Evolutionary conservation across 768 basidiomycete species (phyloP).

Genomic region (Kwoniella heveanensis): DNA sequence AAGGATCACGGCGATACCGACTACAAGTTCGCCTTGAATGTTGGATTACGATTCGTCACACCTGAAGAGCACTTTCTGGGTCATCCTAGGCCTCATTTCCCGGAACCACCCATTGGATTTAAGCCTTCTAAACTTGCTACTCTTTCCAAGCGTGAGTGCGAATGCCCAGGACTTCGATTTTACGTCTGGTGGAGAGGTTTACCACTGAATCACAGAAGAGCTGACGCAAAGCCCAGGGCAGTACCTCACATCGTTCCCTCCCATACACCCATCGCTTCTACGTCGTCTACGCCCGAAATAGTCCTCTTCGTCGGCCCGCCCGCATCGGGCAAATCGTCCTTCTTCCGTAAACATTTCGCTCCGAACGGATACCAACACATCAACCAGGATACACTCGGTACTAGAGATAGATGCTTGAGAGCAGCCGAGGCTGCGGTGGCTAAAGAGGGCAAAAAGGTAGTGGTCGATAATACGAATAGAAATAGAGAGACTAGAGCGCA

Average conservation of each 20-base stretch:
- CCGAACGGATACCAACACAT: conserved; percentile 73
- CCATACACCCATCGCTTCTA: conserved; percentile 54
- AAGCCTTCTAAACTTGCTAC: conserved; percentile 60
- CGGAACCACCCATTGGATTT: conserved; percentile 69
- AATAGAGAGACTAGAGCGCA: conserved; percentile 67
- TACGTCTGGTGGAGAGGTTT: too few relatives aligned
- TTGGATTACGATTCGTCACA: conserved; percentile 72
- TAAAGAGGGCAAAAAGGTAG: conserved; percentile 66
- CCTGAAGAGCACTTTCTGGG: conserved; percentile 87
- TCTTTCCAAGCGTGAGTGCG: conserved; percentile 50
- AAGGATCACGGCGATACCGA: conserved; percentile 80
- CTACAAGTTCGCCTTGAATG: conserved; percentile 79
- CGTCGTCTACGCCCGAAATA: conserved; percentile 57
- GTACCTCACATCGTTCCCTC: conserved; percentile 60
- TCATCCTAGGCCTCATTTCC: conserved; percentile 53
- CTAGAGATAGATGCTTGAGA: conserved; percentile 73
- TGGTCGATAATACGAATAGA: conserved; percentile 93
- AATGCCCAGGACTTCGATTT: not conserved
- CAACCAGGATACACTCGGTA: conserved; percentile 80
- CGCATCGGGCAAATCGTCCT: conserved; percentile 76
- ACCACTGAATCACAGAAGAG: not conserved
- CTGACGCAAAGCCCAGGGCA: conserved; percentile 30
- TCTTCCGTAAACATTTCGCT: conserved; percentile 71
- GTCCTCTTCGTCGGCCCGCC: conserved; percentile 69
- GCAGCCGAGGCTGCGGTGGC: conserved; percentile 65